phyloP scores from a whole-genome alignment of 768 basidiomycete species.

The Phallus indusiatus region DNA sequence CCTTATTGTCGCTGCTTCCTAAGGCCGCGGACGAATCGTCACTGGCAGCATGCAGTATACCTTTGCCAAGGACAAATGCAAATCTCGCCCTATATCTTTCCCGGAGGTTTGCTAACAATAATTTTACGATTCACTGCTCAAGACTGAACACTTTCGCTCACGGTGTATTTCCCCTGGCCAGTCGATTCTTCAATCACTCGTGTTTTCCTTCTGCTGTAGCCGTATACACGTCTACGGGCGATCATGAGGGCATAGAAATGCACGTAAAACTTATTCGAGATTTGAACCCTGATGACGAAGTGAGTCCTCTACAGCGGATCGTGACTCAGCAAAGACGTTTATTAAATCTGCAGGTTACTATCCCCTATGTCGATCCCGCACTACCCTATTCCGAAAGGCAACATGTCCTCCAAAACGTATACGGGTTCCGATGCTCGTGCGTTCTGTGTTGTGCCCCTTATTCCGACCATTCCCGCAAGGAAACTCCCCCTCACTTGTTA shows the following conservation, averaged over 20 bases:
- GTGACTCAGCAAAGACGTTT: background rate
- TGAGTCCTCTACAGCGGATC: conserved; percentile 19
- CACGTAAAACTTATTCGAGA: conserved; percentile 54
- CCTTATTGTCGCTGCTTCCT: conserved; percentile 38
- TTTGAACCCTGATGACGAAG: conserved; percentile 57
- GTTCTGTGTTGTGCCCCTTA: conserved; percentile 38
- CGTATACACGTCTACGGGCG: conserved; percentile 39
- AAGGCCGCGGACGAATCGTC: conserved; percentile 21
- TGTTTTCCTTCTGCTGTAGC: conserved; percentile 65
- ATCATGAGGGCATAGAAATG: conserved; percentile 36
- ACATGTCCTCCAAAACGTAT: conserved; percentile 48
- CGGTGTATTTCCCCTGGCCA: conserved; percentile 69
- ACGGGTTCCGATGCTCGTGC: conserved; percentile 58
- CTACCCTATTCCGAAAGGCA: conserved; percentile 47
- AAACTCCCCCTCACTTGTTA: background rate
- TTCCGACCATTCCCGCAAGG: conserved; percentile 17
- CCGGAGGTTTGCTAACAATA: conserved; percentile 69
- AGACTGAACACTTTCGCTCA: conserved; percentile 51
- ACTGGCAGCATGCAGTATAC: conserved; percentile 22
- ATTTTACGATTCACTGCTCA: conserved; percentile 63
- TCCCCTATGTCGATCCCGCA: conserved; percentile 75
- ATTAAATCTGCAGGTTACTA: conserved; percentile 40
- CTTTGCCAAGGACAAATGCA: conserved; percentile 20
- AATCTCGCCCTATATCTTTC: conserved; percentile 29
- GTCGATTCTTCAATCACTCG: conserved; percentile 77